Percentiles rank a stretch among this genome's conserved stretches.
phyloP scores from a whole-genome alignment of 345 rosid genomes.

The Pistacia vera region DNA sequence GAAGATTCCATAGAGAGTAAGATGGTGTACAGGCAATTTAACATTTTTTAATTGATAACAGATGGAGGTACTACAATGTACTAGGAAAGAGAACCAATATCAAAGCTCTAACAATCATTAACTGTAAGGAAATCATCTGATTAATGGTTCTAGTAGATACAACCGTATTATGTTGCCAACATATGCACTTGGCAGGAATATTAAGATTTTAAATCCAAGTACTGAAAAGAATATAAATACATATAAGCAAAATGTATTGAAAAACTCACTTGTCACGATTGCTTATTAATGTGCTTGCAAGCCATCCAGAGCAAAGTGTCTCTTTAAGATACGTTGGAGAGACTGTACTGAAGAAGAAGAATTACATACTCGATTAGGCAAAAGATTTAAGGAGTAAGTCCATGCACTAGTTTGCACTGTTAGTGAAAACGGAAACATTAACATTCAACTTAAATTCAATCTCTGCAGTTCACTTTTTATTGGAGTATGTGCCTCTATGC shows the following conservation, averaged over 20 bases:
- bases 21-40: too few species aligned
- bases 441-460: neutral
- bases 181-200: neutral
- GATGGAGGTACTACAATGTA: neutral
- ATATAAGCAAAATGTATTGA: neutral
- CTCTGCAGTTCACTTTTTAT: neutral
- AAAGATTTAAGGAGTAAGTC: neutral
- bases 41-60: neutral
- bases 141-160: neutral
- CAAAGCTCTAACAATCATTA: neutral
- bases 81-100: neutral
- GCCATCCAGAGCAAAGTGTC: constrained; percentile 65
- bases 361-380: constrained; percentile 1
- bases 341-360: constrained; percentile 49
- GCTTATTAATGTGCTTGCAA: constrained; percentile 49
- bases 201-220: neutral
- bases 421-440: neutral
- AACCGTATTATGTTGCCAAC: neutral
- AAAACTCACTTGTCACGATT: constrained; percentile 50
- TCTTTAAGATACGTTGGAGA: constrained; percentile 64
- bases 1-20: too few species aligned
- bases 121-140: neutral
- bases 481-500: neutral
- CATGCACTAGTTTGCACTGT: neutral
- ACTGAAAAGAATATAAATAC: neutral